Evolutionary conservation across 2,329 filamentous ascomycete genomes (phyloP), one percentile per base, ranked within the genome.

Genomic region (Colletotrichum orchidophilum): DNA sequence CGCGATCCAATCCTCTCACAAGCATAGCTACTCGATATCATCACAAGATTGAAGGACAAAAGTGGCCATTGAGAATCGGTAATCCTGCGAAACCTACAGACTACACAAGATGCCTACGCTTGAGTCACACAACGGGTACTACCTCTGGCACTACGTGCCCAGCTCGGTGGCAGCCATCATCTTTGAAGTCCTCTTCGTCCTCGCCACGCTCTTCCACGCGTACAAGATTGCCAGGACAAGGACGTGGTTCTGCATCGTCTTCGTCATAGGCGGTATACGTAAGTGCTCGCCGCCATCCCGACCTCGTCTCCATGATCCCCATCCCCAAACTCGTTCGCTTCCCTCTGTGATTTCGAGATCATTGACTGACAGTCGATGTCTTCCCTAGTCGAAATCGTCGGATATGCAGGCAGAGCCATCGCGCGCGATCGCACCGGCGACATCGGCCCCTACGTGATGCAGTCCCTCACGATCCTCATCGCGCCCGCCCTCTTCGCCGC

Each of bases 201-300:
- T 80, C 3, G 73, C 80, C 5, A 84, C 85, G 1, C 68, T 75
- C 1, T 74, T 77, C 11, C 85, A 88, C 73, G 67, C 73, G 2
- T 86, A 79, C 74, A 83, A 83, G 53, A 78, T 88, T 46, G 74
- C 82, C 24, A 82, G 79, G 54, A 82, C 81, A 3, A 79, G 81
- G 54, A 84, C 85, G 29, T 87, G 83, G 82, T 90, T 87, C 75
- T 87, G 85, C 75, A 80, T 84, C 15, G 81, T 85, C 1, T 86
- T 88, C 71, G 74, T 83, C 12, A 73, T 87, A 6, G 87, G 86
- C 13, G 84, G 83, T 27, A 26, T 83, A 3, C 84, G 87, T 87
- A 82, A 70, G 86, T 81, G 12, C 26, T 11, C 39, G 9, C 21
- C 3, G n/a, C 11, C 21, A 31, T 24, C 12, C 13, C 15, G 53